A percentile compares a stretch with the other conserved stretches of the same genome.
Conservation (phyloP, 176 grass and related monocot genomes). For the Secale cereale region DNA sequence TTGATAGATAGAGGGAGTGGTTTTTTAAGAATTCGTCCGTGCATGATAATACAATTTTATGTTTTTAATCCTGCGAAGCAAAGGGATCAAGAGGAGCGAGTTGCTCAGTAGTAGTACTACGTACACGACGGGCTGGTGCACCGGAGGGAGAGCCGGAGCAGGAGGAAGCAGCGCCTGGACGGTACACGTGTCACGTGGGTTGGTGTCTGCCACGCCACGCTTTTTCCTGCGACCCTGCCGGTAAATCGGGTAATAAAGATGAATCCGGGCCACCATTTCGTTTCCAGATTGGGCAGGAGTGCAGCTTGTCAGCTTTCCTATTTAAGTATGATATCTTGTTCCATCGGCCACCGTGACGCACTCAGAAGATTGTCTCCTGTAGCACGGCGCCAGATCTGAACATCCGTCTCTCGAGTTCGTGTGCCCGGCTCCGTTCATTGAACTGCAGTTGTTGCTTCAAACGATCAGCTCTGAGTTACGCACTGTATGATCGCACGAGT, state of each 20-base stretch:
- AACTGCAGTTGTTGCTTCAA: background rate
- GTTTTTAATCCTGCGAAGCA: too few relatives aligned
- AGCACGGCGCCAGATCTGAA: conserved; percentile 12
- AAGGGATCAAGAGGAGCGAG: too few relatives aligned
- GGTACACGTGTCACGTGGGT: background rate
- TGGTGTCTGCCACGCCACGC: background rate
- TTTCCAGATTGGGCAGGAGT: conserved; percentile 37
- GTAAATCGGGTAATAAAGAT: background rate
- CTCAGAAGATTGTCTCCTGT: conserved; percentile 17
- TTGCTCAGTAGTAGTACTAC: too few relatives aligned
- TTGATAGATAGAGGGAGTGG: too few relatives aligned
- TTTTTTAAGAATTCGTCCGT: too few relatives aligned
- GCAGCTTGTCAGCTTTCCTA: conserved; percentile 26
- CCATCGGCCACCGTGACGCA: conserved; percentile 22
- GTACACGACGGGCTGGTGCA: background rate
- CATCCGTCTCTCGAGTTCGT: background rate
- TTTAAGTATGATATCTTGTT: conserved; percentile 47
- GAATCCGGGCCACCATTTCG: background rate
- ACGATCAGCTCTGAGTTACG: too few relatives aligned
- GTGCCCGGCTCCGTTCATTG: background rate
- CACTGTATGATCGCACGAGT: too few relatives aligned
- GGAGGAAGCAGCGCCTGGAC: background rate
- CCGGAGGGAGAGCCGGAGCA: background rate
- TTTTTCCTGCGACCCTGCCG: background rate
- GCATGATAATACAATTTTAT: too few relatives aligned